phyloP scores from a whole-genome alignment of 257 asterid genomes.

The Coffea canephora region DNA sequence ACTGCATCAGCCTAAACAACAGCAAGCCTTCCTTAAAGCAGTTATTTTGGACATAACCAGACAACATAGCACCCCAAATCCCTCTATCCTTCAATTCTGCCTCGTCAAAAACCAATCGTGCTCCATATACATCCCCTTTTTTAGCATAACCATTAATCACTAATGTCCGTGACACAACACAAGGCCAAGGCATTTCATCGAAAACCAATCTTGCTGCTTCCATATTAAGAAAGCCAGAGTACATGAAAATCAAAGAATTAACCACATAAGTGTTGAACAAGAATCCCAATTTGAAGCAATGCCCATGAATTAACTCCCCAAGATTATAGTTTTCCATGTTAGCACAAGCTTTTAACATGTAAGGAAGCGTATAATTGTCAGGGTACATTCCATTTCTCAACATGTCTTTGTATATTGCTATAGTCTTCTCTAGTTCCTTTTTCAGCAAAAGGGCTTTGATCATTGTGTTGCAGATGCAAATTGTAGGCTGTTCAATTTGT shows the following conservation, averaged over 20 bases:
- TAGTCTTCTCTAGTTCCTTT: slow-evolving; percentile 29
- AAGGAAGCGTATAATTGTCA: slow-evolving; percentile 69
- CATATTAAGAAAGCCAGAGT: slow-evolving; percentile 50
- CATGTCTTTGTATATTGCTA: slow-evolving; percentile 39
- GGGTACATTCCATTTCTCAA: slow-evolving; percentile 46
- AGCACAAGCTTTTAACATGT: slow-evolving; percentile 49
- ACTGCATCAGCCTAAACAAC: slow-evolving; percentile 64
- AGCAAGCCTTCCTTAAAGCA: slow-evolving; percentile 71
- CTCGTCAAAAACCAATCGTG: slow-evolving; percentile 63
- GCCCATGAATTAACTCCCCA: slow-evolving; percentile 55
- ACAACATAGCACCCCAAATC: slow-evolving; percentile 72
- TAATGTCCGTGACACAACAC: slow-evolving; percentile 69
- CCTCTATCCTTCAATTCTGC: slow-evolving; percentile 62
- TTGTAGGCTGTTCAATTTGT: slow-evolving; percentile 54
- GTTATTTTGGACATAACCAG: slow-evolving; percentile 70
- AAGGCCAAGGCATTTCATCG: slow-evolving; percentile 47
- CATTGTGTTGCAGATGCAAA: slow-evolving; percentile 65
- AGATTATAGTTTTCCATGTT: slow-evolving; percentile 34
- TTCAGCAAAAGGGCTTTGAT: slow-evolving; percentile 52
- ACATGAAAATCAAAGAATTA: slow-evolving; percentile 49
- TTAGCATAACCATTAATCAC: slow-evolving; percentile 59
- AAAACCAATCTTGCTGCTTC: slow-evolving; percentile 51
- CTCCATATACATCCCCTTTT: slow-evolving; percentile 50
- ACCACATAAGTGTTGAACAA: slow-evolving; percentile 45
- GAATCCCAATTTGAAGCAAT: slow-evolving; percentile 48